Base-by-base conservation (phyloP, 2,329 filamentous ascomycete genomes). In the Apiospora koreana region DNA sequence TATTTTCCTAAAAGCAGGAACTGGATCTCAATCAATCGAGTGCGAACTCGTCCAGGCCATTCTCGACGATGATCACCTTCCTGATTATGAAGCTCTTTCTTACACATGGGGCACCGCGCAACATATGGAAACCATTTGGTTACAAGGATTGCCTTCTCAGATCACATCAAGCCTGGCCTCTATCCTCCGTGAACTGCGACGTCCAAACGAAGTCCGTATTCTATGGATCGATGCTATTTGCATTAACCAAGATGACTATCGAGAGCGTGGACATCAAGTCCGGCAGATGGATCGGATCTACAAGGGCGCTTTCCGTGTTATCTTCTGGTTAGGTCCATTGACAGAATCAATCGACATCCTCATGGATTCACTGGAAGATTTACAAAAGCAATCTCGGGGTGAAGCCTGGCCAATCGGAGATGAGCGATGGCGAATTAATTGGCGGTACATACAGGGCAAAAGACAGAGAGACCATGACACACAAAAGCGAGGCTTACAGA, bases 261-360 rank as follows among this genome's bases (percentile, higher is more conserved):
- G 43, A 2, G 73, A 75, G 48, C 67, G 67, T 54, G 71, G 73
- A 8, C 70, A 73, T 23, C 73, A 75, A 21, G 73, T 74, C 16
- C 48, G 69, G n/a, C 69, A 69, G 18, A 74, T 75, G 73, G 65
- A 67, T 7, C 25, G 70, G 18, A 73, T 74, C 0, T 75, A 73
- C 64, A 46, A 54, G 21, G 21, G 28, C 1, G 73, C 73, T 1
- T 58, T 69, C 9, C 42, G 68, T 9, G 73, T 75, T 48, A 41
- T 73, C 23, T 54, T 75, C 21, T 75, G 73, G 73, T 68, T 75
- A 2, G 73, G 73, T 1, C 21, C 42, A 7, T 42, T 42, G n/a
- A 68, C 45, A 10, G 38, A 66, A 2, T 8, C 38, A 0, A 43
- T 43, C 35, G 21, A 21, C 7, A 18, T 21, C 7, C 31, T 54